Conservation (phyloP, 345 rosid genomes). For the Alliaria petiolata region DNA sequence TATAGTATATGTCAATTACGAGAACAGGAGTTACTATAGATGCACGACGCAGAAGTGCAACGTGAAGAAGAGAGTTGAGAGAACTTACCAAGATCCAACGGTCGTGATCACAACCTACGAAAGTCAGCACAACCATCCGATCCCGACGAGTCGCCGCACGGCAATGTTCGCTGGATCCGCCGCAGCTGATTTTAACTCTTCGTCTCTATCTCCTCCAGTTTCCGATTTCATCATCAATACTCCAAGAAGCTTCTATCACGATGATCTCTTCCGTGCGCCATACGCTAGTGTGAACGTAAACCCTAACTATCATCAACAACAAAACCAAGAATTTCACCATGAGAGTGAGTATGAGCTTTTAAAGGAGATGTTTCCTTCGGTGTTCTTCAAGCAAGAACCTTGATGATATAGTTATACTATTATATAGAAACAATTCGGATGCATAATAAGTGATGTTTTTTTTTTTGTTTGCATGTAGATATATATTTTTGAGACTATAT, state of each 20-base stretch:
- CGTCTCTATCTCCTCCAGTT: neutral
- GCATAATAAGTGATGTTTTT: constrained; percentile 17
- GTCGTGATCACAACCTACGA: constrained; percentile 83
- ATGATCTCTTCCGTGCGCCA: constrained; percentile 25
- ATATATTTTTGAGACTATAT: neutral
- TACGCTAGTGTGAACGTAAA: constrained; percentile 24
- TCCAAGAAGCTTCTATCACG: constrained; percentile 40
- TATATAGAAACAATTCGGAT: constrained; percentile 13
- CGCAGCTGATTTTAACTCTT: constrained; percentile 7
- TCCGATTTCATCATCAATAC: constrained; percentile 25
- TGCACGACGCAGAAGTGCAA: constrained; percentile 89
- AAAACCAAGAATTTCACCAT: constrained; percentile 30
- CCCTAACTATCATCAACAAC: constrained; percentile 31
- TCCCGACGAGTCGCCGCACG: constrained; percentile 54
- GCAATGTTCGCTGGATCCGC: constrained; percentile 36
- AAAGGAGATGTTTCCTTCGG: constrained; percentile 74
- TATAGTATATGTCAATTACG: neutral
- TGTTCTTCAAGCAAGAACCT: constrained; percentile 57
- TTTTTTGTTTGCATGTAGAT: constrained; percentile 11
- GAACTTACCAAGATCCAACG: constrained; percentile 82
- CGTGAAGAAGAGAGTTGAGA: constrained; percentile 86
- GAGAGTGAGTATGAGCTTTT: constrained; percentile 65
- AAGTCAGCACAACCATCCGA: constrained; percentile 83
- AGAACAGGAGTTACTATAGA: constrained; percentile 74
- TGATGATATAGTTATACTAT: neutral